Conservation (phyloP, 176 grass and related monocot species). For the Thinopyrum elongatum region DNA sequence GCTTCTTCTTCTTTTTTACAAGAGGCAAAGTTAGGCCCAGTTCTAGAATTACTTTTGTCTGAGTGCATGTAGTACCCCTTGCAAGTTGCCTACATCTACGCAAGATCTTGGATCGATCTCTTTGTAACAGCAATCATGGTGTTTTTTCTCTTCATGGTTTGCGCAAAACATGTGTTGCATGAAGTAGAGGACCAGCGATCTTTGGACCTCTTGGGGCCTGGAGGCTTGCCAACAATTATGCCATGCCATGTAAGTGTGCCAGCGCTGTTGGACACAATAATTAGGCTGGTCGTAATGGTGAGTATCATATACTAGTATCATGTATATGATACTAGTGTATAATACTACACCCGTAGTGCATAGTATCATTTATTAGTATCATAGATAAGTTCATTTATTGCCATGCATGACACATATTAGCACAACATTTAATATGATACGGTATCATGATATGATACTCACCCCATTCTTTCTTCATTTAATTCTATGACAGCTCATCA, state of each 20-base stretch:
- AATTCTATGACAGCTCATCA: too few species aligned
- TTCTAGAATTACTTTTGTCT: not conserved
- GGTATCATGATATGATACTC: too few species aligned
- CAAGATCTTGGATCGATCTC: not conserved
- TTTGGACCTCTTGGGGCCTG: not conserved
- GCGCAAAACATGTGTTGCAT: slow-evolving; percentile 22
- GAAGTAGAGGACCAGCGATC: slow-evolving; percentile 12
- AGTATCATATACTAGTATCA: too few species aligned
- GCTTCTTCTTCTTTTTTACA: too few species aligned
- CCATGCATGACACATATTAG: too few species aligned
- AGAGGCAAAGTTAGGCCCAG: not conserved
- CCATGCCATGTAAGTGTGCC: not conserved
- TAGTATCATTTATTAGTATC: too few species aligned
- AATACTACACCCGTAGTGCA: too few species aligned
- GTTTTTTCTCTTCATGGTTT: not conserved
- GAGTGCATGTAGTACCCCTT: not conserved
- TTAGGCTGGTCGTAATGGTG: too few species aligned
- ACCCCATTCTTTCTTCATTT: too few species aligned
- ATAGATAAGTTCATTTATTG: too few species aligned
- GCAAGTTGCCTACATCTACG: not conserved
- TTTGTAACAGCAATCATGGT: slow-evolving; percentile 10
- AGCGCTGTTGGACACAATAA: not conserved
- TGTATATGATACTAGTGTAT: too few species aligned
- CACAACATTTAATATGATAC: too few species aligned
- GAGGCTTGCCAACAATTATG: not conserved